A percentile compares a stretch with the other conserved stretches of the same genome.
Conservation (phyloP, 139 green algal species). For the Micractinium sp. region DNA sequence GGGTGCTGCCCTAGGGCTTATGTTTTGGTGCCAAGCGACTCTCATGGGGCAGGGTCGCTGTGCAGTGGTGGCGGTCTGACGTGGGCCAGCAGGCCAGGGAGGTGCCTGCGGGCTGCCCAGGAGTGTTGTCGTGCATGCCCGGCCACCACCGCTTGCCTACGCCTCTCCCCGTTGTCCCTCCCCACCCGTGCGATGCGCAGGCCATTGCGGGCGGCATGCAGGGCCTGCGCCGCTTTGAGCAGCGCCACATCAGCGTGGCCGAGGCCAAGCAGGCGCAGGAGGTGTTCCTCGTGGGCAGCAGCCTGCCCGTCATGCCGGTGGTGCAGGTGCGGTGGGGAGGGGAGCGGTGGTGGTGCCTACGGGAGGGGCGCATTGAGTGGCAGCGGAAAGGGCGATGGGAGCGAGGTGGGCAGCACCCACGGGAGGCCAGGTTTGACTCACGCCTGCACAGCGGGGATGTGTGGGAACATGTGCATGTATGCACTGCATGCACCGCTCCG, state of each 20-base stretch:
- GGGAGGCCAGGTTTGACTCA: no score
- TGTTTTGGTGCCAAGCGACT: no score
- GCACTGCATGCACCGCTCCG: not conserved
- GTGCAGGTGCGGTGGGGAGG: constrained; percentile 1
- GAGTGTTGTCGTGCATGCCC: not conserved
- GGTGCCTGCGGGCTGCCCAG: not conserved
- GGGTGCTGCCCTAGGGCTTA: no score
- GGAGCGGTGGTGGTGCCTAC: not conserved
- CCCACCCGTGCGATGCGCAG: not conserved
- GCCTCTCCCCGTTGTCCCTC: not conserved
- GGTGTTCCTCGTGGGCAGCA: constrained; percentile 57
- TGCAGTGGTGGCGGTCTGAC: not conserved
- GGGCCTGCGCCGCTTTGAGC: constrained; percentile 36
- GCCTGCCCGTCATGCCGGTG: constrained; percentile 49
- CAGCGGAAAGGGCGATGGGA: not conserved
- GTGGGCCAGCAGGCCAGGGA: no score
- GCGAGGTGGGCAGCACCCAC: no score
- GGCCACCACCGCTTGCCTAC: not conserved
- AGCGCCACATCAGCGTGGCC: constrained; percentile 48
- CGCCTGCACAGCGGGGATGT: not conserved
- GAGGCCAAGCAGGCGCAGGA: constrained; percentile 57
- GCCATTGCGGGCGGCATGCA: constrained; percentile 35
- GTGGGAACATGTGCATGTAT: not conserved
- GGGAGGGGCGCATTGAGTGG: not conserved
- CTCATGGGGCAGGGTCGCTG: no score